Evolutionary conservation across 345 rosid species (phyloP).

Genomic region (Citrus inodora): DNA sequence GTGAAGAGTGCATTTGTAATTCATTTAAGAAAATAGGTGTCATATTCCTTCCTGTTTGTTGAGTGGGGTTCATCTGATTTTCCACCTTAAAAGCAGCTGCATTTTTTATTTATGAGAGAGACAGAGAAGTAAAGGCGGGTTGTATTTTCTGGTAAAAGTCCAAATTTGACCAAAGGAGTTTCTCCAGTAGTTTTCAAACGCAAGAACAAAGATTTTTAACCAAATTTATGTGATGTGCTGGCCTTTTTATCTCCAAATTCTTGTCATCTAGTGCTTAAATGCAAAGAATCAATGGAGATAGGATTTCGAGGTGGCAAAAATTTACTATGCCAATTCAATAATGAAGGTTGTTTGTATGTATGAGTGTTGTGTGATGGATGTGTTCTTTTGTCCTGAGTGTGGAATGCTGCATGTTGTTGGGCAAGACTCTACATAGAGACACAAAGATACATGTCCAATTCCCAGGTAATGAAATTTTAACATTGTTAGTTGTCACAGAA

Average conservation of each 20-base stretch:
- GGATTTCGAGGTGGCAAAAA: conserved; percentile 46
- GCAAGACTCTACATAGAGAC: conserved; percentile 1
- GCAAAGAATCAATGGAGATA: conserved; percentile 40
- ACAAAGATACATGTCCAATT: conserved; percentile 6
- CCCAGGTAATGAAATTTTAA: not conserved
- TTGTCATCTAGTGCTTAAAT: conserved; percentile 48
- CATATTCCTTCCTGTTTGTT: conserved; percentile 33
- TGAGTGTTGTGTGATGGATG: conserved; percentile 15
- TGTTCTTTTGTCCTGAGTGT: conserved; percentile 9
- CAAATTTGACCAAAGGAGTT: conserved; percentile 4
- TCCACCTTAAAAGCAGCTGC: conserved; percentile 37
- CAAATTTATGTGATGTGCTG: conserved; percentile 19
- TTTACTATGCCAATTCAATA: conserved; percentile 37
- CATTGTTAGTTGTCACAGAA: not conserved
- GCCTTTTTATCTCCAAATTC: conserved; percentile 42
- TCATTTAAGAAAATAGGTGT: conserved; percentile 33
- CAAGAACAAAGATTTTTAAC: conserved; percentile 9
- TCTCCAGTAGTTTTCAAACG: conserved; percentile 11
- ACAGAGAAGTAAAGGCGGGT: conserved; percentile 21
- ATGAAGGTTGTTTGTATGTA: conserved; percentile 31
- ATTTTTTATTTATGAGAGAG: conserved; percentile 34
- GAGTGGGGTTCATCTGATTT: conserved; percentile 36
- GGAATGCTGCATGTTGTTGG: conserved; percentile 12
- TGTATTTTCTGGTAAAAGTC: conserved; percentile 17
- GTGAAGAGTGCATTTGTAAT: conserved; percentile 30